phyloP scores from a whole-genome alignment of 2,329 filamentous ascomycete genomes.

The Colletotrichum spinosum region DNA sequence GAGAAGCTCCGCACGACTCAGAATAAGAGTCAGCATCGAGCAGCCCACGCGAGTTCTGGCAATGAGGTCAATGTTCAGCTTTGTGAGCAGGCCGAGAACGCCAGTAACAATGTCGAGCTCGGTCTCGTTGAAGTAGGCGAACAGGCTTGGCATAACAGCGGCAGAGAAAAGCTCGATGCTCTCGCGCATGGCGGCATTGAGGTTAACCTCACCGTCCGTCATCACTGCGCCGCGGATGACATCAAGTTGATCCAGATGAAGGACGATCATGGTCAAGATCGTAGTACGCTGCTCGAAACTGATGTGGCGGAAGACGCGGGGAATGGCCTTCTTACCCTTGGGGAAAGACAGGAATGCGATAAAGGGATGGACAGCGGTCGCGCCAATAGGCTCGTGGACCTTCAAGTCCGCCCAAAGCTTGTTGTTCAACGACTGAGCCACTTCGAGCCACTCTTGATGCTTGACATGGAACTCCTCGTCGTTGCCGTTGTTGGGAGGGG shows the following conservation, averaged over 20 bases:
- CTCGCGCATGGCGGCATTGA: slow-evolving; percentile 84
- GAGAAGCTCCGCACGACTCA: slow-evolving; percentile 92
- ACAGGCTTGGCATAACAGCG: slow-evolving; percentile 88
- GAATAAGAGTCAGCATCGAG: slow-evolving; percentile 90
- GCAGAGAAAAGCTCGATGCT: slow-evolving; percentile 92
- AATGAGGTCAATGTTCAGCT: slow-evolving; percentile 85
- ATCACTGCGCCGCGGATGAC: slow-evolving; percentile 87
- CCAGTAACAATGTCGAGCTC: slow-evolving; percentile 92
- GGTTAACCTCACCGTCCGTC: slow-evolving; percentile 74
- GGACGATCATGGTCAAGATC: slow-evolving; percentile 93
- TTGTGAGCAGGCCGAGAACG: slow-evolving; percentile 85
- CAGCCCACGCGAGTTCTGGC: slow-evolving; percentile 89
- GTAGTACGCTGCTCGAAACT: slow-evolving; percentile 93
- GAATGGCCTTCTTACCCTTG: slow-evolving; percentile 97
- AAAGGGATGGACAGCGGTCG: slow-evolving; percentile 86
- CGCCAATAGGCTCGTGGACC: slow-evolving; percentile 90
- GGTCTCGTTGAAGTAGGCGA: slow-evolving; percentile 91
- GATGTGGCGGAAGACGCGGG: slow-evolving; percentile 93
- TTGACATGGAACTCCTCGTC: slow-evolving; percentile 77
- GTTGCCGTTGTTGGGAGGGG: slow-evolving; percentile 68
- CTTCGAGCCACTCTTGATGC: slow-evolving; percentile 84
- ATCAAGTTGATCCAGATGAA: slow-evolving; percentile 92
- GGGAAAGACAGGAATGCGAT: slow-evolving; percentile 94
- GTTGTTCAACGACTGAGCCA: slow-evolving; percentile 77
- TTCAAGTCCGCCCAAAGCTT: slow-evolving; percentile 89